These are phyloP conservation scores for Tuber microsphaerosporum DNA, from an alignment of 495 filamentous ascomycete species.

Conservation along the genomic window DNA sequence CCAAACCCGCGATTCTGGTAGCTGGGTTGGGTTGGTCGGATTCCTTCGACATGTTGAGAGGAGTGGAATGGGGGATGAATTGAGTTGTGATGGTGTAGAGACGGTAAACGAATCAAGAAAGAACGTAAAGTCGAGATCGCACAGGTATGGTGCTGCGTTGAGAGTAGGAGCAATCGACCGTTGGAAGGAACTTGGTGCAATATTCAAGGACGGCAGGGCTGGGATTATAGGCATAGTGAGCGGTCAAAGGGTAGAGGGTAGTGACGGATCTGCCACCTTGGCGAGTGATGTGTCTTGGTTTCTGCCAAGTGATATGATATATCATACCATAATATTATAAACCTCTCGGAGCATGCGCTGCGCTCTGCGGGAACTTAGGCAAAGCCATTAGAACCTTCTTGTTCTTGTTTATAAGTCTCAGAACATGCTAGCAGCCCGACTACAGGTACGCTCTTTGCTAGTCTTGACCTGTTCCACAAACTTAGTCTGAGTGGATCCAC, in stretches of 20 bases:
- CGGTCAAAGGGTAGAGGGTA: neutral
- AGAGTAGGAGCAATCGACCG: neutral
- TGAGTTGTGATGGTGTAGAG: neutral
- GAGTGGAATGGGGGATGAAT: neutral
- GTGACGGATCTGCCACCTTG: neutral
- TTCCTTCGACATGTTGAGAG: neutral
- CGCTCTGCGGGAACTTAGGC: neutral
- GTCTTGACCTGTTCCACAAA: too few relatives aligned
- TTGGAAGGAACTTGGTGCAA: neutral
- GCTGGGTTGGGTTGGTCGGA: neutral
- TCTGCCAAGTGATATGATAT: neutral
- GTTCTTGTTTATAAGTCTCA: neutral
- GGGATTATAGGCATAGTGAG: neutral
- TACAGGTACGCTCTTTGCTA: too few relatives aligned
- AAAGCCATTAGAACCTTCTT: neutral
- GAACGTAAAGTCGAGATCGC: neutral
- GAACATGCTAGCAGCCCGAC: too few relatives aligned
- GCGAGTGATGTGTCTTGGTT: neutral
- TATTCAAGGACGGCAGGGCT: neutral
- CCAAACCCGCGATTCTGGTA: neutral
- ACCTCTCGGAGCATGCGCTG: neutral
- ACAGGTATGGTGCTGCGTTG: neutral
- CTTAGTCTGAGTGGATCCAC: too few relatives aligned
- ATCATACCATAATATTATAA: neutral
- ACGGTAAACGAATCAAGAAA: neutral